A percentile compares a stretch with the other conserved stretches of the same genome.
phyloP scores from a whole-genome alignment of 257 asterid species.

The Capsicum baccatum region DNA sequence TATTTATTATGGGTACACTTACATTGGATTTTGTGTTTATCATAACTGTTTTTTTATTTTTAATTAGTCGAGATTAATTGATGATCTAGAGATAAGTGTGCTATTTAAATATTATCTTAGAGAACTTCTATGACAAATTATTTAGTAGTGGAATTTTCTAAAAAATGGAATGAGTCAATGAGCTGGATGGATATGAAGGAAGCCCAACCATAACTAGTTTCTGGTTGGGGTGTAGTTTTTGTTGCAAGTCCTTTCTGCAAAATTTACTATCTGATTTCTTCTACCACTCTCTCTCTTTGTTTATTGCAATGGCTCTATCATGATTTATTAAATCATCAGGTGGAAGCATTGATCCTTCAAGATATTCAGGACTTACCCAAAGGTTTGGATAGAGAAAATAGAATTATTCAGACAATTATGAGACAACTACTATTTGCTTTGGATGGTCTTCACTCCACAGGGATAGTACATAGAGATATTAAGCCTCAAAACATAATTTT shows the following conservation, averaged over 20 bases:
- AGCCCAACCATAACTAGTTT: not conserved
- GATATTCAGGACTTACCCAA: constrained; percentile 69
- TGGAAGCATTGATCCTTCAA: constrained; percentile 80
- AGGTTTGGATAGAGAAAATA: constrained; percentile 90
- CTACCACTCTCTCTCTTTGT: not conserved
- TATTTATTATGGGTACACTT: not conserved
- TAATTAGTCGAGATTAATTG: not conserved
- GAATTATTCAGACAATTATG: constrained; percentile 85
- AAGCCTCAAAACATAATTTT: constrained; percentile 94
- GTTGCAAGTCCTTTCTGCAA: not conserved
- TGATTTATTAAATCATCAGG: constrained; percentile 51
- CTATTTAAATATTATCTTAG: constrained; percentile 6
- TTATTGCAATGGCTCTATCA: constrained; percentile 1
- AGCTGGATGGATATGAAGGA: constrained; percentile 3
- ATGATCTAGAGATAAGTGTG: not conserved
- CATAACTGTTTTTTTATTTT: not conserved
- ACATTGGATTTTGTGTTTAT: not conserved
- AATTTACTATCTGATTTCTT: not conserved
- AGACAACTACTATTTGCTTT: constrained; percentile 87
- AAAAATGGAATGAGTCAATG: not conserved
- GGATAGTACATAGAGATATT: constrained; percentile 93
- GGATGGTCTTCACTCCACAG: constrained; percentile 92
- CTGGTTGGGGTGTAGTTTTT: not conserved
- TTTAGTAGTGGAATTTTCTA: not conserved
- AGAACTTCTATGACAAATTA: not conserved